A percentile compares a stretch with the other conserved stretches of the same genome.
These are phyloP conservation scores for Xenoacremonium recifei DNA, from an alignment of 2,329 filamentous ascomycete genomes.

Conservation along the genomic window DNA sequence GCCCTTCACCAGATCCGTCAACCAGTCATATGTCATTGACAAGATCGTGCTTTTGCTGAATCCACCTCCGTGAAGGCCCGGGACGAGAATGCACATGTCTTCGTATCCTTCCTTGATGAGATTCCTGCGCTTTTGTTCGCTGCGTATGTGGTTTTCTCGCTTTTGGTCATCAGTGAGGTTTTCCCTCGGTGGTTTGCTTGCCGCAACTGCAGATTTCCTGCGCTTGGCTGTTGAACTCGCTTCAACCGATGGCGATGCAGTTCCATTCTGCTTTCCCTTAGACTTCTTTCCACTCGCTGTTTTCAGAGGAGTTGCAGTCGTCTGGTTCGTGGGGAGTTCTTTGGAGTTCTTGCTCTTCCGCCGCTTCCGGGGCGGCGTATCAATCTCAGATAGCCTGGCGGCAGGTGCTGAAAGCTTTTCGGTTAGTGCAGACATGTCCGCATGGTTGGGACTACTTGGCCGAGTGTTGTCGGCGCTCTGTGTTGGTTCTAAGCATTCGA, in stretches of 20 bases:
- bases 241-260: constrained; percentile 32
- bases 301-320: too few relatives aligned
- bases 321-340: constrained; percentile 25
- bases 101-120: constrained; percentile 82
- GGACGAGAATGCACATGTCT: constrained; percentile 74
- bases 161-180: constrained; percentile 83
- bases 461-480: constrained; percentile 60
- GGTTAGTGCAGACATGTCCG: constrained; percentile 8
- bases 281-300: constrained; percentile 46
- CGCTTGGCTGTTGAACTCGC: constrained; percentile 42
- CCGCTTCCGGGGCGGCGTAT: constrained; percentile 49
- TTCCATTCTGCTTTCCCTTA: constrained; percentile 37
- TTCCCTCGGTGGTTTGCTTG: constrained; percentile 52
- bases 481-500: constrained; percentile 57
- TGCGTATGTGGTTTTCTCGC: constrained; percentile 80
- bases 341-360: constrained; percentile 53
- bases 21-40: constrained; percentile 71
- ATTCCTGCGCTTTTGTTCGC: constrained; percentile 82
- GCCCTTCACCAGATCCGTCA: constrained; percentile 69
- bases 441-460: constrained; percentile 51
- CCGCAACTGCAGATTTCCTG: constrained; percentile 46
- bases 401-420: constrained; percentile 19
- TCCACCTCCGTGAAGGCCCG: constrained; percentile 69
- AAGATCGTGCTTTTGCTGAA: constrained; percentile 84
- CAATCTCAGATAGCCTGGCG: constrained; percentile 35